Conservation (phyloP, 139 green algal genomes). For the Auxenochlorella pyrenoidosa region DNA sequence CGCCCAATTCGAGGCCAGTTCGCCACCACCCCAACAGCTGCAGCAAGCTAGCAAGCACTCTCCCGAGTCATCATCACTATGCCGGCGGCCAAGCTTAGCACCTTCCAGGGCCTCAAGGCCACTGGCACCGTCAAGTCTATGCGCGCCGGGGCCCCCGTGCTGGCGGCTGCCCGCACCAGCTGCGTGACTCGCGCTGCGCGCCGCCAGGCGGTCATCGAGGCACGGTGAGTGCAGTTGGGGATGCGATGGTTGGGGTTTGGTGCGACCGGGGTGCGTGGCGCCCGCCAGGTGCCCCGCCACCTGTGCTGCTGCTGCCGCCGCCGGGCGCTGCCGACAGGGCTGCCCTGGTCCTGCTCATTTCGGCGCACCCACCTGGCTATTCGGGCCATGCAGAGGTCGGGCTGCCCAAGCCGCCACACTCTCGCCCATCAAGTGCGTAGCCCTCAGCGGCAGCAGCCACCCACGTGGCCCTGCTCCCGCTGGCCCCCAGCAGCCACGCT, state of each 20-base stretch:
- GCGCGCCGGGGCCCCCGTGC: not conserved
- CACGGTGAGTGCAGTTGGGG: not conserved
- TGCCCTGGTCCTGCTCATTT: not conserved
- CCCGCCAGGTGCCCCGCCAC: not conserved
- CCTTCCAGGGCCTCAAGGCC: not conserved
- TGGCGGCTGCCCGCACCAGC: not conserved
- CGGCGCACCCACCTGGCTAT: not conserved
- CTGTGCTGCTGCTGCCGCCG: not conserved
- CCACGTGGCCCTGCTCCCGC: too few species aligned
- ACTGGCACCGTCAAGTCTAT: not conserved
- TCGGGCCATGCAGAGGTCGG: not conserved
- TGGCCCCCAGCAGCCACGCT: not conserved
- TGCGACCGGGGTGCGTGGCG: not conserved
- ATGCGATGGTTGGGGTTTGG: not conserved
- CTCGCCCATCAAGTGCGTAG: too few species aligned
- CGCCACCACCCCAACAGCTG: too few species aligned
- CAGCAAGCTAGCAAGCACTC: too few species aligned
- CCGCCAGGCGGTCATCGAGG: conserved; percentile 12
- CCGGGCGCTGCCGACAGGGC: not conserved
- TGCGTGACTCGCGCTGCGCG: conserved; percentile 1
- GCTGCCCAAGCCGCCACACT: not conserved
- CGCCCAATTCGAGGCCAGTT: too few species aligned
- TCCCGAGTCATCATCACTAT: too few species aligned
- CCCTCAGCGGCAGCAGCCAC: too few species aligned
- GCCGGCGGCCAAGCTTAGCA: too few species aligned